Evolutionary conservation across 2,329 filamentous ascomycete genomes (phyloP).

Genomic region (Xenoacremonium recifei): DNA sequence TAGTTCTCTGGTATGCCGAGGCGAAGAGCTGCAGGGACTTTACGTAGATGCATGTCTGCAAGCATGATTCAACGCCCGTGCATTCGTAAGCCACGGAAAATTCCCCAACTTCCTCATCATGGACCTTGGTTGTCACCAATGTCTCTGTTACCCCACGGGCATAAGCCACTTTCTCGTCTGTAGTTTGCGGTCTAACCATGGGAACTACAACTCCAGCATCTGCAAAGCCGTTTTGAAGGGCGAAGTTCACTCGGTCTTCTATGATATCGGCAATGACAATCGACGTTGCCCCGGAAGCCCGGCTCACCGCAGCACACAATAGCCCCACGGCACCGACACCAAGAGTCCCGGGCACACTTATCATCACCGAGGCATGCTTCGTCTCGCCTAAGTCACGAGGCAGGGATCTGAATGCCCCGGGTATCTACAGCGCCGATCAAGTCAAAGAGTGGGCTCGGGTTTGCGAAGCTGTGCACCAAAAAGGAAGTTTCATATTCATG

Average conservation of each 20-base stretch:
- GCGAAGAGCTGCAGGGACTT: too few species aligned
- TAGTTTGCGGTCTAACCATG: too few species aligned
- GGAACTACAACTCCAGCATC: slow-evolving; percentile 6
- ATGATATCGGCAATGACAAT: slow-evolving; percentile 20
- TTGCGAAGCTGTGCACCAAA: not conserved
- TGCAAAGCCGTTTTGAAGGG: slow-evolving; percentile 5
- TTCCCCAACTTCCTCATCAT: too few species aligned
- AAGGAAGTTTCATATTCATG: not conserved
- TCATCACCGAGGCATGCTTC: not conserved
- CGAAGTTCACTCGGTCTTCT: slow-evolving; percentile 16
- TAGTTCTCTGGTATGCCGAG: too few species aligned
- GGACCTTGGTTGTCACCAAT: too few species aligned
- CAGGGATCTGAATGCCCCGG: not conserved
- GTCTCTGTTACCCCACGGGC: too few species aligned
- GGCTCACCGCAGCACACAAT: slow-evolving; percentile 6
- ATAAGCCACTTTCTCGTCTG: too few species aligned
- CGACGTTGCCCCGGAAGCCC: not conserved
- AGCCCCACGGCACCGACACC: slow-evolving; percentile 7
- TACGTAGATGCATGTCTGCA: too few species aligned
- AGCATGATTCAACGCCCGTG: too few species aligned
- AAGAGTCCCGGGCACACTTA: not conserved
- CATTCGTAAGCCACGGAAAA: too few species aligned
- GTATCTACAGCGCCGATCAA: not conserved
- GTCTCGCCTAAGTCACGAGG: not conserved
- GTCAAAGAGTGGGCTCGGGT: not conserved